Conservation (phyloP, 1,139 yeast species). For the Meyerozyma smithsonii region DNA sequence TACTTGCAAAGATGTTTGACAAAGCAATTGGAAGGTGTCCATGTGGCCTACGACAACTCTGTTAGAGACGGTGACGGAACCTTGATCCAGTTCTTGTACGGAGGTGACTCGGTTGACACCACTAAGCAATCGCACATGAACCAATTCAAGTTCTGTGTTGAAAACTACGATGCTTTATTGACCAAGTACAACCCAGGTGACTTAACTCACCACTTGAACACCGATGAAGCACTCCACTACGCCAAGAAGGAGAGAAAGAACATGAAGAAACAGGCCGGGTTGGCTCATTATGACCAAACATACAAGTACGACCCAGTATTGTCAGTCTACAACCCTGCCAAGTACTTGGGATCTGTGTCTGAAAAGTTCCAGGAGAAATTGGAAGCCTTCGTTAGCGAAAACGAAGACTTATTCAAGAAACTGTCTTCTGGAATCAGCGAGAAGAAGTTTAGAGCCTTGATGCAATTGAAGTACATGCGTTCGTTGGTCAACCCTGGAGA, state of each 20-base stretch:
- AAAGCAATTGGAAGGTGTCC: conserved; percentile 96
- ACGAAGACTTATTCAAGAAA: conserved; percentile 51
- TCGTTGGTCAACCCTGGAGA: conserved; percentile 95
- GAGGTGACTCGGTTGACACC: conserved; percentile 95
- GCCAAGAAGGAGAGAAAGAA: conserved; percentile 78
- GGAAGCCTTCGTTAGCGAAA: conserved; percentile 59
- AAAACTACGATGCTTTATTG: conserved; percentile 82
- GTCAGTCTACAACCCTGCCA: conserved; percentile 80
- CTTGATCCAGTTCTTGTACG: conserved; percentile 89
- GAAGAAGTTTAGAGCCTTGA: conserved; percentile 89
- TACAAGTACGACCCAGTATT: conserved; percentile 85
- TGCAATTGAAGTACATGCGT: conserved; percentile 98
- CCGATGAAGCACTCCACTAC: conserved; percentile 75
- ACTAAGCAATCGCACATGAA: conserved; percentile 92
- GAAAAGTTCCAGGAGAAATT: conserved; percentile 81
- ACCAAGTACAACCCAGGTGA: conserved; percentile 80
- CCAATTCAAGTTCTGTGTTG: conserved; percentile 88
- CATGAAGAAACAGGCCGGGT: conserved; percentile 57
- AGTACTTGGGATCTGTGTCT: conserved; percentile 88
- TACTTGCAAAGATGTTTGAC: conserved; percentile 98
- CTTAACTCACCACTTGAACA: conserved; percentile 68
- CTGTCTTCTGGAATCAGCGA: conserved; percentile 55
- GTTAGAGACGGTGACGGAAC: conserved; percentile 96
- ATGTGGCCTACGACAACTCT: conserved; percentile 87
- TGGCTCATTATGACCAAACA: conserved; percentile 60